Conservation (phyloP, 176 grass and related monocot genomes). For the Zea luxurians region DNA sequence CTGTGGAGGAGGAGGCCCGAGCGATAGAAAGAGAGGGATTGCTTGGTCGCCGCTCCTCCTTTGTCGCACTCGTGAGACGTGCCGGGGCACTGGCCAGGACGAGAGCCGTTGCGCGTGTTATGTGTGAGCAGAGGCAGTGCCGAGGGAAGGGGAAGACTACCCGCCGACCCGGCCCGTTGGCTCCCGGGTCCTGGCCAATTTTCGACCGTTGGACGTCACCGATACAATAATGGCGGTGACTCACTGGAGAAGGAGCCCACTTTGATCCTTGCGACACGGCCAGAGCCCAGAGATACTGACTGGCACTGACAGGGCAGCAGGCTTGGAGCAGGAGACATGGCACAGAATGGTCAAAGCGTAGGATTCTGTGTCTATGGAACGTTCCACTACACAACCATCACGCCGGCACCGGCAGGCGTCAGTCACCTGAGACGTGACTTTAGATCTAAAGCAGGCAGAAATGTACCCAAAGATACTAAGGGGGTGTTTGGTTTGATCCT, state of each 20-base stretch:
- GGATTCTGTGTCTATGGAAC: not conserved
- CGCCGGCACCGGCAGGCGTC: not conserved
- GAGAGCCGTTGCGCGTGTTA: constrained; percentile 39
- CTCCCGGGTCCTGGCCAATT: constrained; percentile 36
- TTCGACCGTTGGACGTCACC: constrained; percentile 53
- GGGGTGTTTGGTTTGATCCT: too few relatives aligned
- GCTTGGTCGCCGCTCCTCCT: not conserved
- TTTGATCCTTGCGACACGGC: not conserved
- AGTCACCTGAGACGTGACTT: not conserved
- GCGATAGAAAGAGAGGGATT: not conserved
- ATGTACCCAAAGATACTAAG: too few relatives aligned
- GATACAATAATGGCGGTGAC: not conserved
- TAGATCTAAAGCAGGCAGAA: not conserved
- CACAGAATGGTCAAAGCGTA: not conserved
- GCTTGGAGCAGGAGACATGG: not conserved
- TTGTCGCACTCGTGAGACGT: constrained; percentile 27
- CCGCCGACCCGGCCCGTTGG: constrained; percentile 29
- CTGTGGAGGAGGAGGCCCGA: not conserved
- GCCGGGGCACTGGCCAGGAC: not conserved
- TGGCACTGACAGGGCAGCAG: too few relatives aligned
- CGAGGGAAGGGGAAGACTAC: not conserved
- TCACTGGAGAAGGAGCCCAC: not conserved
- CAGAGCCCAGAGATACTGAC: too few relatives aligned
- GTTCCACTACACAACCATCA: constrained; percentile 14
- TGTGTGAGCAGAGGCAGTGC: constrained; percentile 10